A percentile compares a stretch with the other conserved stretches of the same genome.
Evolutionary conservation across 768 basidiomycete species (phyloP).

Genomic region (Lactifluus subvellereus): DNA sequence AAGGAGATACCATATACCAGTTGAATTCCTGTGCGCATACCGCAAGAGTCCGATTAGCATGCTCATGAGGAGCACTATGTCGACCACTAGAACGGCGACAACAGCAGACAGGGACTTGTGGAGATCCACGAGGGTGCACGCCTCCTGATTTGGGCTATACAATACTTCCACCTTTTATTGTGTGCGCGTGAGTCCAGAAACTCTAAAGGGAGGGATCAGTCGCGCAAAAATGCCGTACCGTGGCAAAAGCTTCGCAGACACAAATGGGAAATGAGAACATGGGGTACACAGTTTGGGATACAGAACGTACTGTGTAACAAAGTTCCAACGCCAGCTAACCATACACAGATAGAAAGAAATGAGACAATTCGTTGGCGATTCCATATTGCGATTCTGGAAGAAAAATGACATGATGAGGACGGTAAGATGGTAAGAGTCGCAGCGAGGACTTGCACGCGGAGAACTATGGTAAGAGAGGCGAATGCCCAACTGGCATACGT

Average conservation of each 20-base stretch:
- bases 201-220: background rate
- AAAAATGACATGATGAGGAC: background rate
- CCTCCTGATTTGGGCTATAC: background rate
- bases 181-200: background rate
- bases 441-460: background rate
- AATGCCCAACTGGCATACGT: background rate
- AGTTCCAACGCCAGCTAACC: background rate
- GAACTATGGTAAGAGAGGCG: background rate
- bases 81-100: background rate
- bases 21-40: background rate
- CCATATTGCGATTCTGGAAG: background rate
- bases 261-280: background rate
- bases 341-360: background rate
- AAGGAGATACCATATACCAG: background rate
- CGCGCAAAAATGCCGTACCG: background rate
- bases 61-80: background rate
- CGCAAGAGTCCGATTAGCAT: background rate
- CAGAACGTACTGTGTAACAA: background rate
- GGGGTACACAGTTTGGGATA: background rate
- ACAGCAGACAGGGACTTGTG: background rate
- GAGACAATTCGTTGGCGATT: background rate
- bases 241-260: background rate
- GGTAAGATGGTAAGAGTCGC: background rate
- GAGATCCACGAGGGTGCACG: background rate
- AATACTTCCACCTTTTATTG: background rate